These are phyloP conservation scores for Fusarium sp. DNA, from an alignment of 2,329 filamentous ascomycete genomes.

Conservation along the genomic window DNA sequence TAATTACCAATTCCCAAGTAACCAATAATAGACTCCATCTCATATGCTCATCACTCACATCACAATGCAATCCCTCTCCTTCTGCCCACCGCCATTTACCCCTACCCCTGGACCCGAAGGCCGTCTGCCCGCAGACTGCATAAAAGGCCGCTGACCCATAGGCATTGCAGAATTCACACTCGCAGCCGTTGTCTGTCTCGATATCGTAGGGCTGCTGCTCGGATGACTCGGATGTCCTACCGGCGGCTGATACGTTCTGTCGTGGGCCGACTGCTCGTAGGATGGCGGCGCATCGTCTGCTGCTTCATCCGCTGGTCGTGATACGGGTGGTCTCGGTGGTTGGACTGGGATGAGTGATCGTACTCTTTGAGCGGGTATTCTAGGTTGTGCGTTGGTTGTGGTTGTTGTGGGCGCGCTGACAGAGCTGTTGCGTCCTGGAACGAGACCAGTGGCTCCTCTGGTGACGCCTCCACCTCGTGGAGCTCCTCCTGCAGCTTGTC, in stretches of 20 bases:
- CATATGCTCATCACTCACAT: conserved; percentile 27
- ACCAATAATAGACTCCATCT: background rate
- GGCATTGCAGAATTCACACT: conserved; percentile 17
- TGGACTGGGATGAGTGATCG: conserved; percentile 58
- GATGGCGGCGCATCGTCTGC: conserved; percentile 67
- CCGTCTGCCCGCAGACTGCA: conserved; percentile 40
- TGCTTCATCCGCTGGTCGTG: conserved; percentile 54
- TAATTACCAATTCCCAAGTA: background rate
- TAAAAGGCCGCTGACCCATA: conserved; percentile 36
- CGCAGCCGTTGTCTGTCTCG: conserved; percentile 43
- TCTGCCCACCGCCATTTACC: conserved; percentile 20
- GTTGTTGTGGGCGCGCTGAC: conserved; percentile 37
- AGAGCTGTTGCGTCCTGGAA: conserved; percentile 42
- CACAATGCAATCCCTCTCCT: conserved; percentile 35
- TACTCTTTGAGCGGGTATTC: conserved; percentile 53
- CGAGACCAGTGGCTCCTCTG: conserved; percentile 37
- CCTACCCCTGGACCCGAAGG: conserved; percentile 39
- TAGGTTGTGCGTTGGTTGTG: conserved; percentile 34
- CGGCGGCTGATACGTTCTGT: conserved; percentile 64
- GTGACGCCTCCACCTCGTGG: conserved; percentile 33
- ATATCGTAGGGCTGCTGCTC: conserved; percentile 49
- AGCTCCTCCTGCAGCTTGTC: conserved; percentile 10
- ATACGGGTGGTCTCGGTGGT: conserved; percentile 53
- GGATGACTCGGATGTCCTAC: conserved; percentile 64
- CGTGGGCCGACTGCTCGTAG: conserved; percentile 68